phyloP scores from a whole-genome alignment of 2,329 filamentous ascomycete species.

The Alternaria incomplexa region DNA sequence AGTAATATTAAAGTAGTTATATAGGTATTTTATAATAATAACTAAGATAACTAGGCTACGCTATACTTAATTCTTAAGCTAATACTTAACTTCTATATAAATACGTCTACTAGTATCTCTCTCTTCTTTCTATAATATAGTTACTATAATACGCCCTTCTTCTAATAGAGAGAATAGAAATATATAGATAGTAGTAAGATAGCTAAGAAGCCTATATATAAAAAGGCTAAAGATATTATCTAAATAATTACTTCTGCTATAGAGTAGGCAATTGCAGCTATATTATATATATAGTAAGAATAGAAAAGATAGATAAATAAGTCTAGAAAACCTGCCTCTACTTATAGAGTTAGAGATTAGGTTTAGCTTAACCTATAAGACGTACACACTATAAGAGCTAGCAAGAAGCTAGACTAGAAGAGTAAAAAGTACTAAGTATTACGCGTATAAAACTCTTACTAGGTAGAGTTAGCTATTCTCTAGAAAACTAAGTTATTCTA shows the following conservation, averaged over 20 bases:
- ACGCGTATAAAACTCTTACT: neutral
- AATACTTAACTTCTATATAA: neutral
- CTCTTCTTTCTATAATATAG: neutral
- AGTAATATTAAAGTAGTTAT: neutral
- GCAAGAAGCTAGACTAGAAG: neutral
- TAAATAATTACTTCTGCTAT: neutral
- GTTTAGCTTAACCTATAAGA: neutral
- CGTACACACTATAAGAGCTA: neutral
- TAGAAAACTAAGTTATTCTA: neutral
- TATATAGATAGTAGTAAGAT: no score
- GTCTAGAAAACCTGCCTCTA: neutral
- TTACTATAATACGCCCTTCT: neutral
- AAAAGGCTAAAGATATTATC: neutral
- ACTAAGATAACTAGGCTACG: neutral
- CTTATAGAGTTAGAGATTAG: neutral
- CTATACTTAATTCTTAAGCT: neutral
- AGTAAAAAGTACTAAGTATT: neutral
- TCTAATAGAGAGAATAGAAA: no score
- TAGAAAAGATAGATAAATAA: neutral
- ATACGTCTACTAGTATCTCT: neutral
- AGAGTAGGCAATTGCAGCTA: neutral
- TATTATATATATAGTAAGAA: neutral
- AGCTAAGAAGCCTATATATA: no score
- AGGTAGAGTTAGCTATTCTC: neutral
- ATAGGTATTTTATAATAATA: neutral